Percentiles rank a stretch among this genome's conserved stretches.
These are phyloP conservation scores for Aspergillus fischeri DNA, from an alignment of 2,329 filamentous ascomycete species.

Conservation along the genomic window DNA sequence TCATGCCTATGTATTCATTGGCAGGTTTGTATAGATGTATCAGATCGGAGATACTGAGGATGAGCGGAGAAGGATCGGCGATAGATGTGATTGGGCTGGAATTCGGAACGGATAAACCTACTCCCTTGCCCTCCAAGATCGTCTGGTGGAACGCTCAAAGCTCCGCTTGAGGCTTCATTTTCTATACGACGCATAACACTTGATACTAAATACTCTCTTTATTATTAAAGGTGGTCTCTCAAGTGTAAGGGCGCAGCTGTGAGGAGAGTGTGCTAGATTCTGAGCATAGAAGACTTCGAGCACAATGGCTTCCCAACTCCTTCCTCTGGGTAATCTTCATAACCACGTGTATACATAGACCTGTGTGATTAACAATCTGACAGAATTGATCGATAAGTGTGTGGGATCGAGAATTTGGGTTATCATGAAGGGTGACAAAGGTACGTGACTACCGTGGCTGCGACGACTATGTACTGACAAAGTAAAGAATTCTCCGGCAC, in stretches of 20 bases:
- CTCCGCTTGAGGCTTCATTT: constrained; percentile 16
- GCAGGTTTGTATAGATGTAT: not conserved
- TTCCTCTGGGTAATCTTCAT: constrained; percentile 59
- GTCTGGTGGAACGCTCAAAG: constrained; percentile 16
- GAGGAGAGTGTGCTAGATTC: not conserved
- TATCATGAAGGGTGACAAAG: constrained; percentile 98
- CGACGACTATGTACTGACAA: constrained; percentile 9
- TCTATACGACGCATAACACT: constrained; percentile 10
- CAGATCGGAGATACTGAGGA: no score
- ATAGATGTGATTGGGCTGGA: constrained; percentile 12
- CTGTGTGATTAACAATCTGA: constrained; percentile 18
- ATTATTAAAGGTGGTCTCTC: not conserved
- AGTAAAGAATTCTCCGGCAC: constrained; percentile 85
- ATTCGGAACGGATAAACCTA: constrained; percentile 20
- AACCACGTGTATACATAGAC: constrained; percentile 4
- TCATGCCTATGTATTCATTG: not conserved
- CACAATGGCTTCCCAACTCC: constrained; percentile 67
- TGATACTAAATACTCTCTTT: constrained; percentile 3
- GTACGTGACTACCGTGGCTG: constrained; percentile 46
- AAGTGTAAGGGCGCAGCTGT: not conserved
- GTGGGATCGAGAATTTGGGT: constrained; percentile 98
- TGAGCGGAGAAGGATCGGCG: not conserved
- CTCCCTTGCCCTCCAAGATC: constrained; percentile 16
- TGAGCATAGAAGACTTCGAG: not conserved
- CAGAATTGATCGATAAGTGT: constrained; percentile 98